These are phyloP conservation scores for Metschnikowia borealis DNA, from an alignment of 805 yeast species.

Conservation along the genomic window DNA sequence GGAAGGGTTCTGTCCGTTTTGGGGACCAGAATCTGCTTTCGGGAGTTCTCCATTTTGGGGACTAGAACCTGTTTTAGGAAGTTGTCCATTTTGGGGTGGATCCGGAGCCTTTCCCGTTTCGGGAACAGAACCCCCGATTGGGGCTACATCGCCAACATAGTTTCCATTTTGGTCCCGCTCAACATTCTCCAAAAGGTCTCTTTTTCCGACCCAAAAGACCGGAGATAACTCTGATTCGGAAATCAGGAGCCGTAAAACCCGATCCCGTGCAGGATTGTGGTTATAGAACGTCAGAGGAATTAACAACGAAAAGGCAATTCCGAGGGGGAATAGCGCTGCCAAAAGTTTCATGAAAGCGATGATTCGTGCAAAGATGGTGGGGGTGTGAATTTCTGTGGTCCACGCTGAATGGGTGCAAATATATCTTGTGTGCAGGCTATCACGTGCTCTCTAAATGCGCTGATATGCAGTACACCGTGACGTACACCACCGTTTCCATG, in stretches of 20 bases:
- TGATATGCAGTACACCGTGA: slow-evolving; percentile 39
- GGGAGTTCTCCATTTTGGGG: not conserved
- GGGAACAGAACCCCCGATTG: no score
- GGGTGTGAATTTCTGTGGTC: not conserved
- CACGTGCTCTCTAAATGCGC: slow-evolving; percentile 25
- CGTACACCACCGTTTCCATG: slow-evolving; percentile 32
- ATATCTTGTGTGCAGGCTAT: not conserved
- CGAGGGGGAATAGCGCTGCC: not conserved
- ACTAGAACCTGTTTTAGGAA: no score
- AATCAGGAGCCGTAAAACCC: not conserved
- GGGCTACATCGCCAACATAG: not conserved
- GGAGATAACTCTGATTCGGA: not conserved
- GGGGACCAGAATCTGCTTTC: not conserved
- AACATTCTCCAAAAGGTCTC: not conserved
- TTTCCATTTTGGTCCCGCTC: not conserved
- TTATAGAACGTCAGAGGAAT: not conserved
- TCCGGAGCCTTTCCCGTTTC: no score
- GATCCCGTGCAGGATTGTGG: no score
- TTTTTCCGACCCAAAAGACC: not conserved
- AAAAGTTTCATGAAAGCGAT: not conserved
- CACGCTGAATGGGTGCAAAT: not conserved
- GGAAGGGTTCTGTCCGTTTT: not conserved
- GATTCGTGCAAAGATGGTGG: not conserved
- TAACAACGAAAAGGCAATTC: not conserved
- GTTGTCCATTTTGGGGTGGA: not conserved